Evolutionary conservation across 2,329 filamentous ascomycete genomes (phyloP).

Genomic region (Elsinoe arachidis): DNA sequence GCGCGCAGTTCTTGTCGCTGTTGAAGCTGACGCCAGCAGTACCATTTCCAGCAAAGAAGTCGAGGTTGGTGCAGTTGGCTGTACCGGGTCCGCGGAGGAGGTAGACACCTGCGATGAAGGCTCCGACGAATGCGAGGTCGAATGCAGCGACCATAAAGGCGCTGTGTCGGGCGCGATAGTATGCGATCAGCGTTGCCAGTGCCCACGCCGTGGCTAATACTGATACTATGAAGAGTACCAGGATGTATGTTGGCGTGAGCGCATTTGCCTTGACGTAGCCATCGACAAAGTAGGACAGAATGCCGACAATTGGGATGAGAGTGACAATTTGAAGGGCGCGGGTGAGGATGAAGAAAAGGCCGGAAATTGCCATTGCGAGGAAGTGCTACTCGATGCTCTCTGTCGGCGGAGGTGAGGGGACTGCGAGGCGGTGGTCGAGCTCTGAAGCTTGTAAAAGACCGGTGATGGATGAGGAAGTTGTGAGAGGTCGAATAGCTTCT

Average conservation of each 20-base stretch:
- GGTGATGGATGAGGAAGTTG: background rate
- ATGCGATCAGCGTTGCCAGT: constrained; percentile 52
- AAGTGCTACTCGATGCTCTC: background rate
- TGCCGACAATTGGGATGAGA: constrained; percentile 54
- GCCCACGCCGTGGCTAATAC: constrained; percentile 54
- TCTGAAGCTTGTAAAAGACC: background rate
- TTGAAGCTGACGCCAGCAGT: constrained; percentile 41
- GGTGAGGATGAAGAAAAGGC: constrained; percentile 54
- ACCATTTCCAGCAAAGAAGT: constrained; percentile 41
- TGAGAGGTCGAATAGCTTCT: background rate
- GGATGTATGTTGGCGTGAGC: constrained; percentile 52
- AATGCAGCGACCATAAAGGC: constrained; percentile 52
- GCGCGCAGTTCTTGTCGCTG: constrained; percentile 69
- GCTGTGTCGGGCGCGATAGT: constrained; percentile 50
- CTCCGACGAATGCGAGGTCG: constrained; percentile 54
- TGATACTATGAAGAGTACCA: constrained; percentile 57
- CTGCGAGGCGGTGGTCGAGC: background rate
- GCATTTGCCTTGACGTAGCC: constrained; percentile 48
- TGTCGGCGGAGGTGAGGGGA: background rate
- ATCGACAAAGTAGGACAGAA: constrained; percentile 56
- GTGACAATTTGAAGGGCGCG: constrained; percentile 53
- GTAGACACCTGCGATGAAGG: constrained; percentile 54
- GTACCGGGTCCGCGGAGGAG: constrained; percentile 48
- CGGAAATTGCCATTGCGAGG: constrained; percentile 39
- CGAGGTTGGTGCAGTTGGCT: constrained; percentile 55